A percentile compares a stretch with the other conserved stretches of the same genome.
Evolutionary conservation across 2,329 filamentous ascomycete species (phyloP).

Genomic region (Chrysoporthe cubensis): DNA sequence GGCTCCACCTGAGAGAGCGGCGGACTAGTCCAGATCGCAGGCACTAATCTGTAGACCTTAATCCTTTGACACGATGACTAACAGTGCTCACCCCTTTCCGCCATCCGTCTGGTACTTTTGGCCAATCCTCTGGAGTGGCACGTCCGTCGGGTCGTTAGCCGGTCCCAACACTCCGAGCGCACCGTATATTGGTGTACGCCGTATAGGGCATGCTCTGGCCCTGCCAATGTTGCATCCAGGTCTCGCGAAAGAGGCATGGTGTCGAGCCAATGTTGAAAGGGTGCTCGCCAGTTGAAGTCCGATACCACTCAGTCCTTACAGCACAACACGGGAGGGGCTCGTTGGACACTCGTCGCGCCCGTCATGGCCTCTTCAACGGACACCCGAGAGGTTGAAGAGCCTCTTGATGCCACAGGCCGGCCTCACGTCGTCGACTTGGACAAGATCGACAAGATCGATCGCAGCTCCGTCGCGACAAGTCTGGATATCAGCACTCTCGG

Average conservation of each 20-base stretch:
- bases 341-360: neutral
- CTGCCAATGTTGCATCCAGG: neutral
- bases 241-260: neutral
- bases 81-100: neutral
- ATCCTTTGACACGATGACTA: neutral
- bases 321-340: neutral
- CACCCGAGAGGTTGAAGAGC: neutral
- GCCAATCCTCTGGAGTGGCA: neutral
- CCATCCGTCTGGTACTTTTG: neutral
- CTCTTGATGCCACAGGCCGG: conserved; percentile 3
- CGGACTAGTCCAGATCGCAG: neutral
- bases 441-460: conserved; percentile 41
- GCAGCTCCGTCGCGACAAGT: conserved; percentile 38
- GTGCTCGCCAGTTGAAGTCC: neutral
- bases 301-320: neutral
- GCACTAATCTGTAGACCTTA: neutral
- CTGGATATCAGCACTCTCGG: conserved; percentile 31
- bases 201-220: neutral
- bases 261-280: neutral
- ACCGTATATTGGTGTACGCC: neutral
- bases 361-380: conserved; percentile 16
- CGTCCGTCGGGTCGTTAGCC: neutral
- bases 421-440: conserved; percentile 34
- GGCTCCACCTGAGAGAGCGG: neutral
- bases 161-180: neutral